phyloP scores from a whole-genome alignment of 441 rosid species.

The Gossypium trilobum region DNA sequence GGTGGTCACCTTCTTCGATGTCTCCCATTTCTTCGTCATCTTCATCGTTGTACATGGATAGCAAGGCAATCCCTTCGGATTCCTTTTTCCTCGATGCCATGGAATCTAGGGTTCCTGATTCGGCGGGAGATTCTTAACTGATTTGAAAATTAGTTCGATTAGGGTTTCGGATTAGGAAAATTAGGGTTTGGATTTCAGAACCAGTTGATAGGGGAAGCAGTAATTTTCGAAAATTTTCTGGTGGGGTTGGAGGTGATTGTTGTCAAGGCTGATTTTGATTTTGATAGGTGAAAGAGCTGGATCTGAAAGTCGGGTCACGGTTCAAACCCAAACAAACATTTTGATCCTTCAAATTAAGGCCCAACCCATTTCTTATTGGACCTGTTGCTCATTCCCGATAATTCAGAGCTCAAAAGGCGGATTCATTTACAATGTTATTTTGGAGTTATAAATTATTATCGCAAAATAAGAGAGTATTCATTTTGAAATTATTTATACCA shows the following conservation, averaged over 20 bases:
- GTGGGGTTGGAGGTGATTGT: no score
- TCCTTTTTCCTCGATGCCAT: slow-evolving; percentile 75
- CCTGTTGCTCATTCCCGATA: background rate
- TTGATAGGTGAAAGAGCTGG: background rate
- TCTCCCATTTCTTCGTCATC: slow-evolving; percentile 91
- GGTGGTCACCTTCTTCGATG: slow-evolving; percentile 28
- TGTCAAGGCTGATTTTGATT: background rate
- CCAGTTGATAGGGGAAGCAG: background rate
- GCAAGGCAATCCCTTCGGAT: slow-evolving; percentile 75
- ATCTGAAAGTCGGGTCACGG: background rate
- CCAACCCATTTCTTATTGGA: background rate
- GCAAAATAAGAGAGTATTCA: no score
- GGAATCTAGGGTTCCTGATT: slow-evolving; percentile 13
- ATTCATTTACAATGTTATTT: no score
- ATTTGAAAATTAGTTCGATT: background rate
- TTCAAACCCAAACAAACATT: background rate
- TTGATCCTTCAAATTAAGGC: background rate
- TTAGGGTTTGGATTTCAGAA: background rate
- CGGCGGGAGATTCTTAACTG: slow-evolving; percentile 2
- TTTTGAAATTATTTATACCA: no score
- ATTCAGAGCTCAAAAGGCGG: no score
- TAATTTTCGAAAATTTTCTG: background rate
- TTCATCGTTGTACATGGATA: slow-evolving; percentile 84
- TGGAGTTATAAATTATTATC: no score
- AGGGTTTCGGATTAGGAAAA: background rate